A percentile compares a stretch with the other conserved stretches of the same genome.
These are phyloP conservation scores for Ophiostoma sp. DNA, from an alignment of 2,329 filamentous ascomycete genomes.

Conservation along the genomic window DNA sequence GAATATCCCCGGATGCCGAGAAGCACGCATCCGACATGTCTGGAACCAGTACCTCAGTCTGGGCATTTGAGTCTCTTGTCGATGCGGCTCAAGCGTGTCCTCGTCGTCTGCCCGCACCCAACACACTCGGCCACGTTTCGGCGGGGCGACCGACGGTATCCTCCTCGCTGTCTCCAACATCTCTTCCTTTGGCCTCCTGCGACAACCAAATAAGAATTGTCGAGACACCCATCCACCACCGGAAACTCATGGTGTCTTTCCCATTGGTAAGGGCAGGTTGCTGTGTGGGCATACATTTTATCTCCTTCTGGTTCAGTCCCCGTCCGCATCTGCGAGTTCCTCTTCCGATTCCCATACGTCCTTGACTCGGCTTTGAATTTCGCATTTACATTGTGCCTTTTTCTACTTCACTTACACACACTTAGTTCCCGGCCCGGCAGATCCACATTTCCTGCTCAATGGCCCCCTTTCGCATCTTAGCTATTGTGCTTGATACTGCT, in stretches of 20 bases:
- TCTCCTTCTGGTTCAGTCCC: neutral
- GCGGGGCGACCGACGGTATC: neutral
- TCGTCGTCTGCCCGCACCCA: neutral
- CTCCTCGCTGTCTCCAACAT: neutral
- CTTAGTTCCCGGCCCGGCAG: neutral
- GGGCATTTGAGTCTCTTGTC: neutral
- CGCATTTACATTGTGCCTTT: neutral
- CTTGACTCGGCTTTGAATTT: neutral
- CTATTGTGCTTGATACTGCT: neutral
- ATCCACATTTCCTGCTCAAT: neutral
- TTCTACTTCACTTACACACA: neutral
- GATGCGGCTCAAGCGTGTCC: neutral
- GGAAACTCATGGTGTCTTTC: neutral
- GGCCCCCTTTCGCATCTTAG: neutral
- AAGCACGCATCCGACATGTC: neutral
- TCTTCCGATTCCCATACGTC: no score
- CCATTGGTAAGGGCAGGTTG: neutral
- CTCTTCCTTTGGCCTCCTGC: neutral
- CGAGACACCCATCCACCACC: slow-evolving; percentile 5
- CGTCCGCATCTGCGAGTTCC: neutral
- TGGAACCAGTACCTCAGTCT: neutral
- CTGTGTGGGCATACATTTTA: neutral
- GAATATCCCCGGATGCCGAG: neutral
- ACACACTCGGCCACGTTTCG: neutral
- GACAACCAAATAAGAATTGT: neutral